Base-by-base conservation (phyloP, 176 grass and related monocot genomes). In the Oryza australiensis region DNA sequence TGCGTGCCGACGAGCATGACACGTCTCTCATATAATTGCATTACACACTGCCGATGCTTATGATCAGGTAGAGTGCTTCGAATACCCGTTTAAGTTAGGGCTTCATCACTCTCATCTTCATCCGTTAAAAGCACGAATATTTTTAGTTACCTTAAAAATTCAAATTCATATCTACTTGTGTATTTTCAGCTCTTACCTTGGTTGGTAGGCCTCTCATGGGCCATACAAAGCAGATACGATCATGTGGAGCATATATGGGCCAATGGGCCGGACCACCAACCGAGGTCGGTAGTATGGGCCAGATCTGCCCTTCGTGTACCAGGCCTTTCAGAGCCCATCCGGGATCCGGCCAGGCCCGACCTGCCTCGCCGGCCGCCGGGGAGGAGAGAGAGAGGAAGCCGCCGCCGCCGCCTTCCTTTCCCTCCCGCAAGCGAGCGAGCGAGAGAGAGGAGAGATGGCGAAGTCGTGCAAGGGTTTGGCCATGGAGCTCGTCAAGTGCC, bases 401-500 rank as follows among this genome's bases (percentile, higher is more conserved):
- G 45, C 14, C 70, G 77, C 77, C 77, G 64, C 43, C 46, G 14
- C 3, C 13, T 4, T 4, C 13, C 37, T 43, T 72, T 49, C 70
- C 42, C 42, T 49, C 70, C 70, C 14, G 26, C 43, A 29, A 48
- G 42, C 20, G 34, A 35, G 34, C 4, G 34, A 35, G 34, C 4
- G 5, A 4, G 26, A 28, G 43, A 3, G 23, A 11, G 20, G 74
- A 26, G n/a, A 3, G 33, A 94, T 94, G 91, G 81, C 97, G 41
- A 94, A 94, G 74, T 99, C 97, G 33, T 95, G 97, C 87, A 94
- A 99, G 86, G 97, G 93, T 11, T 67, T 99, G 22, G 91, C 97
- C 68, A 92, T 95, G 91, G 96, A 99, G 91, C 97, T 99, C 48
- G 87, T 99, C 71, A 99, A 96, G 89, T 99, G 97, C 87, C 89